Conservation (phyloP, 2,329 filamentous ascomycete species). For the Aspergillus thermomutatus region DNA sequence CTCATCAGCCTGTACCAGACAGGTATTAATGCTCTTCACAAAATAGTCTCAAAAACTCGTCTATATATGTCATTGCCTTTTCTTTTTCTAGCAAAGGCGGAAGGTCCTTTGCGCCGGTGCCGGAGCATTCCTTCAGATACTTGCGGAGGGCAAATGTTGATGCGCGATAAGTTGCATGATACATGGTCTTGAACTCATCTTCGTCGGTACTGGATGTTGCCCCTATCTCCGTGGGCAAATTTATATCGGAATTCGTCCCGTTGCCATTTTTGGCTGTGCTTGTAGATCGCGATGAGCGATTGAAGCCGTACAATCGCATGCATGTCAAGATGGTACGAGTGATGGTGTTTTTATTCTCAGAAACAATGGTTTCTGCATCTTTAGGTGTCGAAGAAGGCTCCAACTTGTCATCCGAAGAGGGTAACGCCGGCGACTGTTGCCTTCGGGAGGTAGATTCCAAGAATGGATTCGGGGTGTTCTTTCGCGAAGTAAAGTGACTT, state of each 20-base stretch:
- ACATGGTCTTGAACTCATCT: slow-evolving; percentile 43
- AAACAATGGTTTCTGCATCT: slow-evolving; percentile 27
- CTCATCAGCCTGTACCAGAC: slow-evolving; percentile 18
- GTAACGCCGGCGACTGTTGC: slow-evolving; percentile 11
- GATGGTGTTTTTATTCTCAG: slow-evolving; percentile 40
- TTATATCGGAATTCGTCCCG: neutral
- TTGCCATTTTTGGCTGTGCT: neutral
- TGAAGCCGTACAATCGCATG: slow-evolving; percentile 43
- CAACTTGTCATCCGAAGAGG: slow-evolving; percentile 14
- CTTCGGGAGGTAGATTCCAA: slow-evolving; percentile 17
- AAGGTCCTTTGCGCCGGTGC: slow-evolving; percentile 3
- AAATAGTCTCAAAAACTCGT: slow-evolving; percentile 40
- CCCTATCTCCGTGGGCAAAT: neutral
- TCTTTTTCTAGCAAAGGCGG: slow-evolving; percentile 32
- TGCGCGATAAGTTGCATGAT: slow-evolving; percentile 43
- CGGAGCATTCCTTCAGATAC: slow-evolving; percentile 29
- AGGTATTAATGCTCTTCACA: slow-evolving; percentile 35
- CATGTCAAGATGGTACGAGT: slow-evolving; percentile 43
- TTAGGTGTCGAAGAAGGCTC: slow-evolving; percentile 20
- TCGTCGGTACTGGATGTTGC: slow-evolving; percentile 27
- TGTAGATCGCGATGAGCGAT: slow-evolving; percentile 29
- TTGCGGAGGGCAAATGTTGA: slow-evolving; percentile 41
- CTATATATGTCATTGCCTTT: slow-evolving; percentile 41
- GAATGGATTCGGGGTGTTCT: slow-evolving; percentile 24
- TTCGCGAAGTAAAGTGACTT: slow-evolving; percentile 12